Base-by-base conservation (phyloP, 441 rosid genomes). In the Pelargonium fulgidum region DNA sequence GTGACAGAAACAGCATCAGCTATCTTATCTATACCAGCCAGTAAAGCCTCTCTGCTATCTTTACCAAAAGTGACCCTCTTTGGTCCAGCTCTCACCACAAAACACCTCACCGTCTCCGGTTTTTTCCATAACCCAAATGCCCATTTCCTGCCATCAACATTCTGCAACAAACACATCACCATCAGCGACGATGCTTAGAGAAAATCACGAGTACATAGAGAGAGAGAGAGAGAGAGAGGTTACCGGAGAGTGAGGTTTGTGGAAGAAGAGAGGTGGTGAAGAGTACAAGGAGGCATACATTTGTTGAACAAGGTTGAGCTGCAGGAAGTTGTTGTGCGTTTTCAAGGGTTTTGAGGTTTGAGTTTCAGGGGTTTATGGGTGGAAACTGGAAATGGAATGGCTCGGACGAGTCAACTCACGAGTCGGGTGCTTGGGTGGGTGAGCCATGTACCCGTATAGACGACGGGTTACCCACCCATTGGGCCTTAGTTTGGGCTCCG, bases 1-100 rank as follows among this genome's bases (percentile, higher is more conserved):
- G 98, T 93, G 70, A 80, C 77, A 76, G 98, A 86, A 72, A 93
- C 97, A 75, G 96, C 93, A 79, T 88, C 95, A 47, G 97, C 95
- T 69, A 93, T 73, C 79, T 91, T 89, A 82, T 93, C 92, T 24
- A 93, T 89, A 63, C 97, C 99, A 61, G 86, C 87, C 71, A 82
- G 96, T 54, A 93, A 72, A 22, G 87, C 87, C 44, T 83, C 85
- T 68, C 91, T 85, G 72, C 99, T 80, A 64, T 86, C 81, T 78
- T 73, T 83, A 6, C 95, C 99, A 42, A 80, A 85, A 42, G 81
- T 78, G 64, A 91, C 84, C 79, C 75, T 88, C 84, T 87, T 91
- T 7, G 90, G 83, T 9, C 92, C 96, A 17, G 97, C 93, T 29
- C 82, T 81, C 33, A 88, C 95, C 70, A 81, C 70, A 67, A 84